phyloP scores from a whole-genome alignment of 108 stramenopile genomes.

The Cyclotella kingstonii region DNA sequence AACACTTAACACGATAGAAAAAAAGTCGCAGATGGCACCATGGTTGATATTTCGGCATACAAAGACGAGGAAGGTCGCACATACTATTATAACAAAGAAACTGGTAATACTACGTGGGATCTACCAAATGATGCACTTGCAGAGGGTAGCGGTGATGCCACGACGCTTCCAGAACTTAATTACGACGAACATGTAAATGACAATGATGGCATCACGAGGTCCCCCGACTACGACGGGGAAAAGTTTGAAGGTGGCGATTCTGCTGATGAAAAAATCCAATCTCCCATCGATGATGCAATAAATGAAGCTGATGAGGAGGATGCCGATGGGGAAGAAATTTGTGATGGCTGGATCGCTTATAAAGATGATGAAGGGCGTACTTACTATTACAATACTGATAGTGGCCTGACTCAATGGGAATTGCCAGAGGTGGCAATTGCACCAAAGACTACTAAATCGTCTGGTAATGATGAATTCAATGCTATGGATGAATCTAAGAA shows the following conservation, averaged over 20 bases:
- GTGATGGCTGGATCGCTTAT: slow-evolving; percentile 49
- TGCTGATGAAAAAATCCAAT: slow-evolving; percentile 4
- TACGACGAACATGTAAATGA: not conserved
- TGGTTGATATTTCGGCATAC: slow-evolving; percentile 39
- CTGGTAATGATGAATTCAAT: not conserved
- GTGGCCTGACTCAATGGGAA: slow-evolving; percentile 77
- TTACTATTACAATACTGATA: slow-evolving; percentile 72
- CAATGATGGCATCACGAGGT: not conserved
- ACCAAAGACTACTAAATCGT: not conserved
- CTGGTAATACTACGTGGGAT: slow-evolving; percentile 42
- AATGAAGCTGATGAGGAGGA: slow-evolving; percentile 4
- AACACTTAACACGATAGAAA: not conserved
- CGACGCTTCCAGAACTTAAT: no score
- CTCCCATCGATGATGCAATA: not conserved
- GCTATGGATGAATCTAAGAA: not conserved
- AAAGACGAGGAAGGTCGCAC: slow-evolving; percentile 18
- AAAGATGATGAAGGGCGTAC: slow-evolving; percentile 62
- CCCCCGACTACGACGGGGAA: slow-evolving; percentile 5
- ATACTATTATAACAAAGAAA: slow-evolving; percentile 36
- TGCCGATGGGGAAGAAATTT: slow-evolving; percentile 31
- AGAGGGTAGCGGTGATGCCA: not conserved
- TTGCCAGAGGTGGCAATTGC: slow-evolving; percentile 31
- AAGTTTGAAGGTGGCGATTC: not conserved
- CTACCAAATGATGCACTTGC: slow-evolving; percentile 1
- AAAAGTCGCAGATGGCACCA: slow-evolving; percentile 7